Conservation (phyloP, 176 grass and related monocot species). For the Microstegium vimineum region DNA sequence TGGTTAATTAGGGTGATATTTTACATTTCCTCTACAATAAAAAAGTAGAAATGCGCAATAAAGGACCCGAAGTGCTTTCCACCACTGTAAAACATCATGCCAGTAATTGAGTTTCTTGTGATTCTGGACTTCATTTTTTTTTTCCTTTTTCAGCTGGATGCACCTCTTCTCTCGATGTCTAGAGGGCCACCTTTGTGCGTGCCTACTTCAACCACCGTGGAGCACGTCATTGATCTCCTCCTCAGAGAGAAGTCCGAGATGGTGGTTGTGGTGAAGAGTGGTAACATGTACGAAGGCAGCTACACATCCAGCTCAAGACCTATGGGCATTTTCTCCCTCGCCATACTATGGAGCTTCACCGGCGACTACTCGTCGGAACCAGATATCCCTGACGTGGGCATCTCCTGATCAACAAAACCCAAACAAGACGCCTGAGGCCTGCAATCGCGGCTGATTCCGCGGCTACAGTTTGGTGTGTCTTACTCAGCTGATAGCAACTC, state of each 20-base stretch:
- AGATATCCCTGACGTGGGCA: neutral
- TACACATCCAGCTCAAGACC: conserved; percentile 66
- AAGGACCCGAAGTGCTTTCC: neutral
- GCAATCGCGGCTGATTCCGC: neutral
- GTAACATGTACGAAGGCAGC: conserved; percentile 54
- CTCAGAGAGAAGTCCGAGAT: conserved; percentile 57
- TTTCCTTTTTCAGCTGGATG: conserved; percentile 48
- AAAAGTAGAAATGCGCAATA: neutral
- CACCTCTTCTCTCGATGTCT: conserved; percentile 55
- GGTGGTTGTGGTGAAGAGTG: conserved; percentile 59
- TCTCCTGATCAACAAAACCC: neutral
- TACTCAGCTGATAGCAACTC: neutral
- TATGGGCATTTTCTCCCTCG: conserved; percentile 57
- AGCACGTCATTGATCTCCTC: conserved; percentile 63
- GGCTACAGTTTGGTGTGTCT: neutral
- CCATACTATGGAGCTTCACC: conserved; percentile 35
- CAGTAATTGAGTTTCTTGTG: neutral
- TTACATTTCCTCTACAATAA: neutral
- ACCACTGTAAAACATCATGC: neutral
- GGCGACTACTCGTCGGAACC: neutral
- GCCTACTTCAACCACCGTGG: conserved; percentile 56
- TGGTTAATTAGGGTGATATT: neutral
- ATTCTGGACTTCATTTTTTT: neutral
- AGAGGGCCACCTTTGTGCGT: conserved; percentile 61
- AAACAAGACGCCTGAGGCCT: neutral